Conservation (phyloP, 2,329 filamentous ascomycete species). For the Aaosphaeria pasadenensis region DNA sequence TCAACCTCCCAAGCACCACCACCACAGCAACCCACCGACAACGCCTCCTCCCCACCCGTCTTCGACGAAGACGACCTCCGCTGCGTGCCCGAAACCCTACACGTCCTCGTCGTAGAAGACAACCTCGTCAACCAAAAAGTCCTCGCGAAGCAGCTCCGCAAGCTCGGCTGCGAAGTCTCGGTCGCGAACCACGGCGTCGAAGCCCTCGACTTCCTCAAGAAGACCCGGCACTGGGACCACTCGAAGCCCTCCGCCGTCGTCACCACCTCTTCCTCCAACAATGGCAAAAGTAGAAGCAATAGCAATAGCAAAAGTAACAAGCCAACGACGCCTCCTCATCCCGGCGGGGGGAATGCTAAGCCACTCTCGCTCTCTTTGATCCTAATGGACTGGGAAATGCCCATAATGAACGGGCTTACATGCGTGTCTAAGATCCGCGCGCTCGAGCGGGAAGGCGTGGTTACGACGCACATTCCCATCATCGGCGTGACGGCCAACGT, state of each 20-base stretch:
- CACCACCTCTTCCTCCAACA: not conserved
- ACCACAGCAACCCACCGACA: not conserved
- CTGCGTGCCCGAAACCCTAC: slow-evolving; percentile 6
- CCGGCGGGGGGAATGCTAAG: not conserved
- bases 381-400: slow-evolving; percentile 33
- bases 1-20: not conserved
- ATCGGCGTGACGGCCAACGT: slow-evolving; percentile 37
- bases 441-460: slow-evolving; percentile 16
- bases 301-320: too few species aligned
- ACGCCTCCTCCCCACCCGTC: not conserved
- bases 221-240: slow-evolving; percentile 22
- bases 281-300: not conserved
- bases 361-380: slow-evolving; percentile 34
- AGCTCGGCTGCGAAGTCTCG: slow-evolving; percentile 33
- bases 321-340: not conserved
- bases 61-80: not conserved
- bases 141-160: slow-evolving; percentile 38
- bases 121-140: slow-evolving; percentile 43
- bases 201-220: slow-evolving; percentile 31
- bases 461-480: slow-evolving; percentile 22
- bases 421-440: slow-evolving; percentile 20
- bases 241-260: not conserved
- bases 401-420: slow-evolving; percentile 27
- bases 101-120: slow-evolving; percentile 36
- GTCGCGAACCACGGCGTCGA: slow-evolving; percentile 40